phyloP scores from a whole-genome alignment of 2,329 filamentous ascomycete species.

The Fonsecaea erecta region DNA sequence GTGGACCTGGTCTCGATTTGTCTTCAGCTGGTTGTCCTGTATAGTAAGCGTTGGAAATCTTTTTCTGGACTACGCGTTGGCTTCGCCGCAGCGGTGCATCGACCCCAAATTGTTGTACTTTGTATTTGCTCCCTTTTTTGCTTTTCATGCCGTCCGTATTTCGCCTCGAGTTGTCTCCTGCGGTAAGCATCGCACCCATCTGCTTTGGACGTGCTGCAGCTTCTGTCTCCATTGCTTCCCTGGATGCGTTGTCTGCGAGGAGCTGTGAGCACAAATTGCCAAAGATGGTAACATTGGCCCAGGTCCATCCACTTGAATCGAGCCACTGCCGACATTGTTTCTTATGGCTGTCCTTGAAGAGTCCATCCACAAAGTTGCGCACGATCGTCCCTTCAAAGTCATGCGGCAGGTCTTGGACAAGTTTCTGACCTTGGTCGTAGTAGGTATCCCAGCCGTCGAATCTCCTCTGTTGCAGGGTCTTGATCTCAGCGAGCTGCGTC shows the following conservation, averaged over 20 bases:
- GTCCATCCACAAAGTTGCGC: slow-evolving; percentile 28
- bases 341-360: slow-evolving; percentile 20
- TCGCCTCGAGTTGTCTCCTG: background rate
- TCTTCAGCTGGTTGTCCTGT: background rate
- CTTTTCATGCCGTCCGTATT: background rate
- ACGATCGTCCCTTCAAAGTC: slow-evolving; percentile 28
- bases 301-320: slow-evolving; percentile 32
- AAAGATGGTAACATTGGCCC: slow-evolving; percentile 30
- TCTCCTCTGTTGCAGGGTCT: slow-evolving; percentile 28
- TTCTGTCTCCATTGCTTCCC: background rate
- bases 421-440: slow-evolving; percentile 17
- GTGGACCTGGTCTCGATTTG: background rate
- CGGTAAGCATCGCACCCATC: background rate
- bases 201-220: background rate
- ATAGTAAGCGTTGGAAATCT: background rate
- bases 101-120: background rate
- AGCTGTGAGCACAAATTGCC: slow-evolving; percentile 25
- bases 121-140: background rate
- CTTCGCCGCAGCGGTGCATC: slow-evolving; percentile 23
- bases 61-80: slow-evolving; percentile 21
- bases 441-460: slow-evolving; percentile 31
- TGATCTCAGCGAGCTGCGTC: slow-evolving; percentile 24
- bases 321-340: slow-evolving; percentile 33
- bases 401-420: slow-evolving; percentile 23
- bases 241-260: slow-evolving; percentile 1